These are phyloP conservation scores for Monosporascus sp. DNA, from an alignment of 2,329 filamentous ascomycete genomes.

Conservation along the genomic window DNA sequence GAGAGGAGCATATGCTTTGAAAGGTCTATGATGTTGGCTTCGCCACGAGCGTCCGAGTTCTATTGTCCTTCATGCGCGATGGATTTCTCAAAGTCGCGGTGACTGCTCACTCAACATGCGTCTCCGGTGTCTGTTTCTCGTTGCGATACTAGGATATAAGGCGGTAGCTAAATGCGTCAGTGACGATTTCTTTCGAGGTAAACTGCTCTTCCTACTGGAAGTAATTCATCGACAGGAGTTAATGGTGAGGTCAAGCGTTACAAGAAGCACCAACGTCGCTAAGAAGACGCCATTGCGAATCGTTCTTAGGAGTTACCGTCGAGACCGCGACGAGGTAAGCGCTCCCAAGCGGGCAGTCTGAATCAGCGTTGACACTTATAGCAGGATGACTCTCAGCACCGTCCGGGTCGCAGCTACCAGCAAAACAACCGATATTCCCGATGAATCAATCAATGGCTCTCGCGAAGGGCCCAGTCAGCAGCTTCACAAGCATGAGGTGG, in stretches of 20 bases:
- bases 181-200: constrained; percentile 10
- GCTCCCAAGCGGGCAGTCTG: not conserved
- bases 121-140: constrained; percentile 1
- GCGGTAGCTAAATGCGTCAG: constrained; percentile 5
- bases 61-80: not conserved
- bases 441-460: constrained; percentile 5
- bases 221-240: not conserved
- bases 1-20: not conserved
- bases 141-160: constrained; percentile 1
- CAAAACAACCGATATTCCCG: constrained; percentile 8
- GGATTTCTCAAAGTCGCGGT: not conserved
- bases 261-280: constrained; percentile 2
- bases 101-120: constrained; percentile 6
- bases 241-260: not conserved
- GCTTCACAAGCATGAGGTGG: constrained; percentile 11
- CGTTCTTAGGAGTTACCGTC: constrained; percentile 2
- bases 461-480: constrained; percentile 10
- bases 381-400: constrained; percentile 6
- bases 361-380: not conserved
- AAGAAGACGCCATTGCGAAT: constrained; percentile 8
- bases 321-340: constrained; percentile 8
- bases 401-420: constrained; percentile 1
- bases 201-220: not conserved
- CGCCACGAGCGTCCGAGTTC: not conserved
- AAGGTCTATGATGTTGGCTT: not conserved